phyloP scores from a whole-genome alignment of 2,329 filamentous ascomycete species.

The Trichothecium roseum region DNA sequence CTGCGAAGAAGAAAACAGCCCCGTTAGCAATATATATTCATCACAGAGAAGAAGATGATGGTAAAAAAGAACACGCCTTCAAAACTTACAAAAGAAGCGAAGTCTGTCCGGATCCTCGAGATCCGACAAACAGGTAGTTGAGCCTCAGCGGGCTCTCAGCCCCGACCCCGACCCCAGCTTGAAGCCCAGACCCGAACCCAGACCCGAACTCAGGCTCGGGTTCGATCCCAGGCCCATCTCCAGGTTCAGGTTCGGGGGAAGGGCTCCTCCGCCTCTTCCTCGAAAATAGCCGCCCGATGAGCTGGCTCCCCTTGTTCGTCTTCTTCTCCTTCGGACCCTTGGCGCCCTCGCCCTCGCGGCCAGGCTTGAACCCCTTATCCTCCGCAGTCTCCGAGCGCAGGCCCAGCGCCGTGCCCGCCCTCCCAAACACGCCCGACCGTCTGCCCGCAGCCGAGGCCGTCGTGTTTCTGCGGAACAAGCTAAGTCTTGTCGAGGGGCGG shows the following conservation, averaged over 20 bases:
- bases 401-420: conserved; percentile 1
- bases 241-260: conserved; percentile 6
- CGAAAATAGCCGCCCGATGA: conserved; percentile 9
- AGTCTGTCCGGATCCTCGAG: conserved; percentile 21
- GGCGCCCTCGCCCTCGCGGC: not conserved
- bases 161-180: too few species aligned
- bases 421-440: not conserved
- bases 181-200: too few species aligned
- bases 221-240: too few species aligned
- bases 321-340: conserved; percentile 1
- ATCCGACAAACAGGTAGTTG: conserved; percentile 26
- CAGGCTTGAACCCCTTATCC: not conserved
- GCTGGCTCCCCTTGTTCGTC: not conserved
- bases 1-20: conserved; percentile 13
- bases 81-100: conserved; percentile 25
- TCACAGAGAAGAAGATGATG: too few species aligned
- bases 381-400: not conserved
- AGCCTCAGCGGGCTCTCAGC: conserved; percentile 14
- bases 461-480: conserved; percentile 16
- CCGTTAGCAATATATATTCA: too few species aligned
- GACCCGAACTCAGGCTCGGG: too few species aligned
- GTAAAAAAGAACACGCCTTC: too few species aligned
- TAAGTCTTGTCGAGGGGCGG: conserved; percentile 15
- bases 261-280: conserved; percentile 14
- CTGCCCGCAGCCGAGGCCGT: conserved; percentile 7